Percentiles rank a stretch among this genome's conserved stretches.
Conservation (phyloP, 306 rosid genomes). For the Mimosa pudica region DNA sequence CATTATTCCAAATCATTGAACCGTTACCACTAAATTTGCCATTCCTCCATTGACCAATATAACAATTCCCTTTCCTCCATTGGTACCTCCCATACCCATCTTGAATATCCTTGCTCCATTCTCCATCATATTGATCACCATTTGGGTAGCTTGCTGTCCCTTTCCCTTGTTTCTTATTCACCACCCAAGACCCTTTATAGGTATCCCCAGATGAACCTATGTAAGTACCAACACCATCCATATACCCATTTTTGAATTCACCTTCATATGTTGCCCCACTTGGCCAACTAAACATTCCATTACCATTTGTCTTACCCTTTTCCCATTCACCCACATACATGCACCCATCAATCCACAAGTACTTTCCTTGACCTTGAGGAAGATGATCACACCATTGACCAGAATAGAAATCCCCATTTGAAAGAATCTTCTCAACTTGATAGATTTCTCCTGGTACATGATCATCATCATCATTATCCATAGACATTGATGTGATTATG, state of each 20-base stretch:
- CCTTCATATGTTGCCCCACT: slow-evolving; percentile 96
- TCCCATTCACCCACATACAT: slow-evolving; percentile 92
- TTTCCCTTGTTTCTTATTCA: slow-evolving; percentile 78
- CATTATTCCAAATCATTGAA: slow-evolving; percentile 72
- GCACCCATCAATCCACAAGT: slow-evolving; percentile 91
- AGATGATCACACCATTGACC: slow-evolving; percentile 67
- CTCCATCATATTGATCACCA: slow-evolving; percentile 94
- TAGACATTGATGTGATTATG: slow-evolving; percentile 75
- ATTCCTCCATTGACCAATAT: slow-evolving; percentile 75
- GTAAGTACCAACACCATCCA: slow-evolving; percentile 91
- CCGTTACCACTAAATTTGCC: slow-evolving; percentile 79
- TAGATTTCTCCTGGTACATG: slow-evolving; percentile 43
- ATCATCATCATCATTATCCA: slow-evolving; percentile 51
- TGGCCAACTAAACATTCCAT: slow-evolving; percentile 92
- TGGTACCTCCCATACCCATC: slow-evolving; percentile 87
- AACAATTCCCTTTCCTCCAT: slow-evolving; percentile 83
- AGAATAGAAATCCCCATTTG: slow-evolving; percentile 78
- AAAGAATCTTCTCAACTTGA: slow-evolving; percentile 60
- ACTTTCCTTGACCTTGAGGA: slow-evolving; percentile 85
- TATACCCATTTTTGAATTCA: slow-evolving; percentile 66
- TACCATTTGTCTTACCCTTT: slow-evolving; percentile 63
- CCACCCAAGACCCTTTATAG: slow-evolving; percentile 82
- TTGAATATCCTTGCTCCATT: slow-evolving; percentile 83
- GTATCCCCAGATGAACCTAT: slow-evolving; percentile 76
- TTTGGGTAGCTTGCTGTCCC: slow-evolving; percentile 70